Percentiles rank a stretch among this genome's conserved stretches.
Conservation (phyloP, 1,139 yeast species). For the Protomyces gravidus region DNA sequence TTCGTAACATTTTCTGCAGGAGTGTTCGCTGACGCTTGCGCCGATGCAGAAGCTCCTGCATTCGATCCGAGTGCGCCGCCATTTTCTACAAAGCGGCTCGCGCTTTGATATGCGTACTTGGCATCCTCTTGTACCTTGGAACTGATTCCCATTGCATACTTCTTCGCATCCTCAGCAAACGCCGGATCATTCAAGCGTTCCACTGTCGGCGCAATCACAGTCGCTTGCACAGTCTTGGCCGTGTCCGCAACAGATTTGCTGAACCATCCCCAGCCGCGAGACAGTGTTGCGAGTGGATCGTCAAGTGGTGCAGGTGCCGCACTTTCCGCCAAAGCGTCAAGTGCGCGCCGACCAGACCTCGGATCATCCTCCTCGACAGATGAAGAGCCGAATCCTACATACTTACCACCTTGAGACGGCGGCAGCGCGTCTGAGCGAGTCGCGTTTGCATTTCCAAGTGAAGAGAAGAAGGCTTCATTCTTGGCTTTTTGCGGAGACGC, state of each 20-base stretch:
- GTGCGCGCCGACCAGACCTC: constrained; percentile 14
- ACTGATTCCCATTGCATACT: constrained; percentile 14
- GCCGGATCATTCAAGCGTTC: constrained; percentile 79
- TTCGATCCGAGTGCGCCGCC: background rate
- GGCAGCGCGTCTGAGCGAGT: constrained; percentile 72
- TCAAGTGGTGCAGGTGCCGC: constrained; percentile 54
- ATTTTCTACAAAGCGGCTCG: constrained; percentile 17
- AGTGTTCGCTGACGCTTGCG: background rate
- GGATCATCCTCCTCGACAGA: constrained; percentile 49
- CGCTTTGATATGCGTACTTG: constrained; percentile 17
- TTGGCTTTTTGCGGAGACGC: constrained; percentile 44
- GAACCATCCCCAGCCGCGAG: constrained; percentile 92
- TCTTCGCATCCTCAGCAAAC: constrained; percentile 16
- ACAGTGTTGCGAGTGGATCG: constrained; percentile 83
- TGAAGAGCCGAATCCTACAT: constrained; percentile 76
- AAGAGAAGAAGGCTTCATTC: constrained; percentile 78
- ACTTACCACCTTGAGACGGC: constrained; percentile 93
- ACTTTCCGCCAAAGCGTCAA: constrained; percentile 43
- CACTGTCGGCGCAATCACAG: constrained; percentile 83
- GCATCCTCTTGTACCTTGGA: constrained; percentile 26
- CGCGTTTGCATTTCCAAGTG: constrained; percentile 68
- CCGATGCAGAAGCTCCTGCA: background rate
- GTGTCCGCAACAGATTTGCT: constrained; percentile 78
- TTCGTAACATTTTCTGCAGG: background rate
- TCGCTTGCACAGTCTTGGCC: constrained; percentile 76